Conservation (phyloP, 2,329 filamentous ascomycete genomes). For the Lachnellula suecica region DNA sequence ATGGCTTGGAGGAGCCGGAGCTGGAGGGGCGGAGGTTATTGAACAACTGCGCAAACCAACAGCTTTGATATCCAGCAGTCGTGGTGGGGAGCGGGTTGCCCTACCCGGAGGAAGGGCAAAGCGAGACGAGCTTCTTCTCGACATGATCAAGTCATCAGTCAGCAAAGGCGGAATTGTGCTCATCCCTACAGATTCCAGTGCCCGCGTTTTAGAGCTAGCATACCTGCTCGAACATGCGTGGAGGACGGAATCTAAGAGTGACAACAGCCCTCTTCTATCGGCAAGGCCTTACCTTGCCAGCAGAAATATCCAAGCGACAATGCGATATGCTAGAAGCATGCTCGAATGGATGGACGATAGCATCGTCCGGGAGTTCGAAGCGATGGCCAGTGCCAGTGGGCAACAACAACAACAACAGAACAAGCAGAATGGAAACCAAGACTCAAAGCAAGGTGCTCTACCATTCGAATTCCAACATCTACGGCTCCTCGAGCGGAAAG, state of each 20-base stretch:
- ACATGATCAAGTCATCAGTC: slow-evolving; percentile 77
- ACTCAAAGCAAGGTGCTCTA: slow-evolving; percentile 52
- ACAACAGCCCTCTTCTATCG: slow-evolving; percentile 50
- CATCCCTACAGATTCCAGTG: slow-evolving; percentile 92
- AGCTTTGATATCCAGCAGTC: slow-evolving; percentile 87
- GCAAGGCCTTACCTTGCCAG: slow-evolving; percentile 79
- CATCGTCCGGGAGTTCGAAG: slow-evolving; percentile 89
- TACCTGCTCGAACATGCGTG: slow-evolving; percentile 93
- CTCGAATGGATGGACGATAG: slow-evolving; percentile 99
- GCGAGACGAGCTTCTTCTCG: slow-evolving; percentile 81
- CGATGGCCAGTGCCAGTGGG: slow-evolving; percentile 48
- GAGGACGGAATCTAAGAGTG: slow-evolving; percentile 61
- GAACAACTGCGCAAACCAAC: slow-evolving; percentile 93
- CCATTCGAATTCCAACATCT: slow-evolving; percentile 91
- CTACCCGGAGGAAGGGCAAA: slow-evolving; percentile 72
- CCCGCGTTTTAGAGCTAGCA: slow-evolving; percentile 86
- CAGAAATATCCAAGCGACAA: slow-evolving; percentile 81
- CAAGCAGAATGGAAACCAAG: slow-evolving; percentile 44
- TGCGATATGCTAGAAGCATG: slow-evolving; percentile 92
- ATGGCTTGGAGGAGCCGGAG: slow-evolving; percentile 82
- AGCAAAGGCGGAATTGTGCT: slow-evolving; percentile 84
- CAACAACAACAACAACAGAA: no score
- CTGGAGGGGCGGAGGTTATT: slow-evolving; percentile 83
- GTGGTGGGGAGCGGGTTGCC: slow-evolving; percentile 71
- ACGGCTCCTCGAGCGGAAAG: slow-evolving; percentile 77